Evolutionary conservation across 148 eudicot genomes (phyloP), one percentile per base, ranked within the genome.

Genomic region (Arbutus unedo): DNA sequence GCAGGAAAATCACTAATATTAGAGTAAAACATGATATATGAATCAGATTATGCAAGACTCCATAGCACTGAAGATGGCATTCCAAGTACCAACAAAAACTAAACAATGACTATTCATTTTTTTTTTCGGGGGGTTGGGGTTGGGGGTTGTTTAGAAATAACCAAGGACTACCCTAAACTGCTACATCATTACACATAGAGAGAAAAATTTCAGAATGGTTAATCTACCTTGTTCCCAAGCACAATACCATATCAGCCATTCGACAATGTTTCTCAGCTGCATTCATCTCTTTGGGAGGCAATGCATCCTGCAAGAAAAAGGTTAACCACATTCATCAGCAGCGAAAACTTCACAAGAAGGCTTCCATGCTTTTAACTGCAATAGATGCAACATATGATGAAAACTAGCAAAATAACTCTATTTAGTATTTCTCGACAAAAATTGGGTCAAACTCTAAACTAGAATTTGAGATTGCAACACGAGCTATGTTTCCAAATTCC

Each of bases 191-290:
- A 55, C 19, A 55, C 15, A 19, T 55, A 55, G 4, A 55, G 59
- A 55, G 14, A 55, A 14, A 55, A 60, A 77, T 16, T 16, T 31
- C 59, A 9, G 31, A 7, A 54, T 31, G 38, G 38, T 31, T 31
- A 47, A 76, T 16, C 84, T 83, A 93, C 98, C 98, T 95, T 77
- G 98, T 95, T 55, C 98, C 98, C 84, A 95, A 86, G 81, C 98
- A 95, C 83, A 95, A 84, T 15, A 95, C 93, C 41, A 95, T 78
- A 91, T 95, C 98, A 81, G 98, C 97, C 92, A 89, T 90, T 87
- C 86, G 90, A 88, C 97, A 92, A 71, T 95, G 91, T 85, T 85
- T 93, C 87, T 93, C 98, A 19, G 98, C 95, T 74, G 93, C 88
- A 86, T 88, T 78, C 92, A 95, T 92, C 88, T 95, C 98, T 86